Evolutionary conservation across 2,329 filamentous ascomycete species (phyloP), one percentile per base, ranked within the genome.

Genomic region (Ceratocystis alfenasii): DNA sequence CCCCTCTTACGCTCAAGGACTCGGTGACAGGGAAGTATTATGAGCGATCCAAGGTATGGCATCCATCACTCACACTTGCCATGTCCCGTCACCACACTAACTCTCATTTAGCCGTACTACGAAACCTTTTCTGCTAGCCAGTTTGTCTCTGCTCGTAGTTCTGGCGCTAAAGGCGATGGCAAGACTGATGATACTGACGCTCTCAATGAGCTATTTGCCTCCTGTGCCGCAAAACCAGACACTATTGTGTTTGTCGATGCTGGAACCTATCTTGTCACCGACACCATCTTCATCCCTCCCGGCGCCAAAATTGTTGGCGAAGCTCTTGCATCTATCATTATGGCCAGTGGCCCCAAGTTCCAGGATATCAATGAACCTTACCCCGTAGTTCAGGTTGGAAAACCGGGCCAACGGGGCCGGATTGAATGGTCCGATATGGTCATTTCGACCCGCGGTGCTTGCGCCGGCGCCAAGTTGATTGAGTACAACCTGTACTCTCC

Each of bases 361-460:
- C 76, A 79, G 65, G 78, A 84, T 69, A 79, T 82, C 61, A 78
- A 75, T 66, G 78, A 78, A 60, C 88, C 88, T 0, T 77, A 83
- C 45, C 81, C 85, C 0, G 83, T 91, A 0, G 78, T 91, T 0
- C 81, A 85, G 69, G 80, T 90, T n/a, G 88, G 87, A 8, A 70
- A 71, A 2, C 77, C 82, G 0, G 86, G 87, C 2, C 83, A 90
- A 28, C 74, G 74, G 8, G 89, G 89, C 5, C 77, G 76, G 15
- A 78, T 92, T 20, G 88, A 92, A 73, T 84, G 86, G 78, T 84
- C 82, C 3, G 88, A 92, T 72, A 83, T 88, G 71, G 81, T 92
- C 62, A 78, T 92, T 15, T 84, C 84, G 65, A 89, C 87, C 0
- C 79, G 83, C 66, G 88, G 88, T 1, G 75, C 85, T 30, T 79